Evolutionary conservation across 2,329 filamentous ascomycete genomes (phyloP).

Genomic region (Colletotrichum sp.): DNA sequence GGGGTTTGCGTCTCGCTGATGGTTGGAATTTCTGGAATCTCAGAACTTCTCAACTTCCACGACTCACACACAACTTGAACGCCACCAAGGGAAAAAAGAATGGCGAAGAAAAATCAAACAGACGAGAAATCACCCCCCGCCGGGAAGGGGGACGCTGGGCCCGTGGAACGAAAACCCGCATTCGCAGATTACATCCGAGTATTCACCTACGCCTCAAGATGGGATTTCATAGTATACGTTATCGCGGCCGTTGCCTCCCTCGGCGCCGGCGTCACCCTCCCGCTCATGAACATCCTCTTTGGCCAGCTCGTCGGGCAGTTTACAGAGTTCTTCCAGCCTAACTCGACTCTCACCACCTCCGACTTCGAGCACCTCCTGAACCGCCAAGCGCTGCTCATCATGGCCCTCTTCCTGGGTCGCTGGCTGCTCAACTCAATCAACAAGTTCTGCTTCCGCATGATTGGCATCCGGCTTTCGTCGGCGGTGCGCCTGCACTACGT

Average conservation of each 20-base stretch:
- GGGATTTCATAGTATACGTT: conserved; percentile 32
- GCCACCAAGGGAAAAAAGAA: background rate
- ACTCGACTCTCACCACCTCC: conserved; percentile 25
- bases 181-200: conserved; percentile 24
- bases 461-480: conserved; percentile 66
- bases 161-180: background rate
- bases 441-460: conserved; percentile 66
- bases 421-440: conserved; percentile 69
- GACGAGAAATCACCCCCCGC: background rate
- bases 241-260: conserved; percentile 34
- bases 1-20: background rate
- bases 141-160: background rate
- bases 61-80: background rate
- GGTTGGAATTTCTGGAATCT: background rate
- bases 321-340: conserved; percentile 28
- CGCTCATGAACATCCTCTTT: conserved; percentile 43
- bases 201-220: conserved; percentile 33
- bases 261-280: conserved; percentile 35
- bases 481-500: conserved; percentile 59
- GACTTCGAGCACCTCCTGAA: conserved; percentile 20
- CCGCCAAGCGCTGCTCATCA: conserved; percentile 55
- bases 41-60: background rate
- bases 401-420: conserved; percentile 72
- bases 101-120: background rate
- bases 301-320: conserved; percentile 32